These are phyloP conservation scores for Neurospora tetrasperma DNA, from an alignment of 495 filamentous ascomycete genomes.

Conservation along the genomic window DNA sequence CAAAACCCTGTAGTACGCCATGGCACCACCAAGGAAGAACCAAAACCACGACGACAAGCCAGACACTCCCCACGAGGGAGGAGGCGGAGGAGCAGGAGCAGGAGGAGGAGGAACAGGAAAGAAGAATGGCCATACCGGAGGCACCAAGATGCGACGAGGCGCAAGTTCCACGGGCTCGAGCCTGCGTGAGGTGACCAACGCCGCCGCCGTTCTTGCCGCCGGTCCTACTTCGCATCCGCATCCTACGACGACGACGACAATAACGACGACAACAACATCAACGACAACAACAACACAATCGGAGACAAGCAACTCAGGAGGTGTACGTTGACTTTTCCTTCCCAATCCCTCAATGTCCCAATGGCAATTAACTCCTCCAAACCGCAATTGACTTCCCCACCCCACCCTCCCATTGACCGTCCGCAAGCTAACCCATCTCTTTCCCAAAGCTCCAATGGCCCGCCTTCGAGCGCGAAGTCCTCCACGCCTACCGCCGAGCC, in stretches of 20 bases:
- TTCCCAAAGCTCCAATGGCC: constrained; percentile 60
- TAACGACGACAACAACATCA: constrained; percentile 3
- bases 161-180: constrained; percentile 37
- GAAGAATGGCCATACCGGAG: constrained; percentile 29
- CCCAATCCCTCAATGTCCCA: neutral
- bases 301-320: constrained; percentile 19
- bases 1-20: constrained; percentile 8
- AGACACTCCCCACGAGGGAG: constrained; percentile 24
- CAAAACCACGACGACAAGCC: constrained; percentile 36
- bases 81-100: neutral
- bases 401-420: neutral
- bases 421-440: constrained; percentile 12
- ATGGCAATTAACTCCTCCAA: no score
- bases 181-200: constrained; percentile 30
- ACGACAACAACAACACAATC: constrained; percentile 6
- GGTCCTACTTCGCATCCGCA: constrained; percentile 8
- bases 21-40: constrained; percentile 26
- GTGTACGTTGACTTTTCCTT: constrained; percentile 14
- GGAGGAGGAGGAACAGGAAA: constrained; percentile 11
- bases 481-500: constrained; percentile 71
- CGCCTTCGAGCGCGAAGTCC: constrained; percentile 56
- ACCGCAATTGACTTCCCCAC: neutral
- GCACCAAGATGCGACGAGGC: constrained; percentile 35
- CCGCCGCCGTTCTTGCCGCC: constrained; percentile 16
- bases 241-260: constrained; percentile 10